Percentiles rank a stretch among this genome's conserved stretches.
Conservation (phyloP, 1,284 basidiomycete species). For the Irpex lacteus region DNA sequence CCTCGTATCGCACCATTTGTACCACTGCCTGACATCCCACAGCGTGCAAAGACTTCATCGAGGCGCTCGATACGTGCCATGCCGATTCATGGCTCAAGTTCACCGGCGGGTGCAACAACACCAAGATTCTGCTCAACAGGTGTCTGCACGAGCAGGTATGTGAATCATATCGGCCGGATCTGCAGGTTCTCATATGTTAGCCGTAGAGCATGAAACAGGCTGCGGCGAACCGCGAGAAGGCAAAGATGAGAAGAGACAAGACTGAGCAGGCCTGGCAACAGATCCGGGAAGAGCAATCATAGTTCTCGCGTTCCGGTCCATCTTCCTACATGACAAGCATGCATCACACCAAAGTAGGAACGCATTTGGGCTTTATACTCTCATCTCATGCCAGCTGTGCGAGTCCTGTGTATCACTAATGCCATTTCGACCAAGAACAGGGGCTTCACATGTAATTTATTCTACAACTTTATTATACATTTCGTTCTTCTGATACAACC, state of each 20-base stretch:
- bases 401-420: neutral
- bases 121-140: conserved; percentile 68
- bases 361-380: neutral
- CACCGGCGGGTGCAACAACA: conserved; percentile 70
- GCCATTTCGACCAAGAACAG: neutral
- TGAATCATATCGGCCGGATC: conserved; percentile 3
- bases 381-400: neutral
- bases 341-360: neutral
- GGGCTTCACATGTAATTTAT: neutral
- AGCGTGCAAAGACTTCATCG: conserved; percentile 74
- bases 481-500: neutral
- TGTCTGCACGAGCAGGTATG: conserved; percentile 78
- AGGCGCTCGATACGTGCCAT: conserved; percentile 71
- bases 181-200: conserved; percentile 2
- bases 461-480: neutral
- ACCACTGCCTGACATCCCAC: conserved; percentile 15
- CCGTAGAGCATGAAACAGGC: conserved; percentile 67
- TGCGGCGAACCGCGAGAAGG: conserved; percentile 62
- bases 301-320: neutral
- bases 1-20: conserved; percentile 2
- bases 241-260: conserved; percentile 58
- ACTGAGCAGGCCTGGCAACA: conserved; percentile 61
- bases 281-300: conserved; percentile 46
- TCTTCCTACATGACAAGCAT: neutral
- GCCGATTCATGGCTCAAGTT: conserved; percentile 56